Conservation (phyloP, 768 basidiomycete genomes). For the Chlorophyllum brunneum region DNA sequence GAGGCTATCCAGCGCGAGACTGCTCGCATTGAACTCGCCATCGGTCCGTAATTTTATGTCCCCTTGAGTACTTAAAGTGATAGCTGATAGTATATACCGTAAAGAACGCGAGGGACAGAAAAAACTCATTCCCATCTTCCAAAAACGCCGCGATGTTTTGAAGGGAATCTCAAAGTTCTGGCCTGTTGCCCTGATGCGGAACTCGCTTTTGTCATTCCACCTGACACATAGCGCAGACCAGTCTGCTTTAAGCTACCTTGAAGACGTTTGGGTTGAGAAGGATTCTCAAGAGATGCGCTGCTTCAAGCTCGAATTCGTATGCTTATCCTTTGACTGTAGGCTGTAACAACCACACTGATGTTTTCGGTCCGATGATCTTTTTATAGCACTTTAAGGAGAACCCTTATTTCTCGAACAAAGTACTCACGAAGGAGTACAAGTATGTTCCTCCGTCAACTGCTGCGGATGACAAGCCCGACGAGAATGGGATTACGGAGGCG, state of each 20-base stretch:
- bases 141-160: conserved; percentile 63
- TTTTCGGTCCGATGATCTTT: neutral
- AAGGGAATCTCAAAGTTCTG: conserved; percentile 77
- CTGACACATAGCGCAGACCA: conserved; percentile 74
- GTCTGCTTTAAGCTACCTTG: conserved; percentile 76
- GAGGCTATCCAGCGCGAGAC: conserved; percentile 63
- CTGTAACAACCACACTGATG: neutral
- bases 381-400: conserved; percentile 80
- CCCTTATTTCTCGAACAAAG: conserved; percentile 72
- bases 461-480: conserved; percentile 56
- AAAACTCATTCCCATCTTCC: conserved; percentile 57
- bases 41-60: conserved; percentile 48
- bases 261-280: conserved; percentile 81
- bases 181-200: conserved; percentile 81
- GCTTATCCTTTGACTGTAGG: conserved; percentile 28
- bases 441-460: conserved; percentile 53
- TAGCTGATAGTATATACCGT: conserved; percentile 11
- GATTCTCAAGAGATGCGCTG: conserved; percentile 72
- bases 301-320: conserved; percentile 85
- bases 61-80: neutral
- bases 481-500: conserved; percentile 69
- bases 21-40: conserved; percentile 63
- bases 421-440: conserved; percentile 82
- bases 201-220: conserved; percentile 57
- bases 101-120: conserved; percentile 64